Evolutionary conservation across 2,329 filamentous ascomycete genomes (phyloP), one percentile per base, ranked within the genome.

Genomic region (Raffaelea albimanens): DNA sequence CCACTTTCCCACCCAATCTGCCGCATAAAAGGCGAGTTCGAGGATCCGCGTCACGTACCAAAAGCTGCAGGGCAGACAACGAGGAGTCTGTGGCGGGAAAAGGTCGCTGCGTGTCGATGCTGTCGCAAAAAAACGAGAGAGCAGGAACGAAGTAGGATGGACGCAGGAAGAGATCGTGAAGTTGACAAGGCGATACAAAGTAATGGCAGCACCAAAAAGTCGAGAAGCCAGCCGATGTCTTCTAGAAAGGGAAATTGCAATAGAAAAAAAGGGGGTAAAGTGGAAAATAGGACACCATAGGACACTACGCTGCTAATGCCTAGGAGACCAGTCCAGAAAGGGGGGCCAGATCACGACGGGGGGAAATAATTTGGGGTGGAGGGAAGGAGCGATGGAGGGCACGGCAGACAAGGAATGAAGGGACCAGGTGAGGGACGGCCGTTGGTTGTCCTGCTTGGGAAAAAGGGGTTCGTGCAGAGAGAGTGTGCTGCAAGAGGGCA

Each of bases 181-280:
- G 44, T 41, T 38, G 11, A 16, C 39, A 47, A 44, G 40, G 44
- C 19, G 38, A 42, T 29, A 38, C n/a, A 48, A 46, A 41, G 19
- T 25, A 38, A 40, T 31, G 41, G 23, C 43, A 42, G 34, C 29
- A 49, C 21, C 29, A 47, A 51, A 43, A 47, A 29, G 42, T 38
- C 33, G 46, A 40, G 20, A 44, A 39, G 40, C 34, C 33, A 33
- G 39, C 48, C 23, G 53, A 49, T 50, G 52, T 43, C 43, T 49
- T 52, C 49, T 53, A 46, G 42, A 51, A 55, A 33, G 52, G 53
- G 53, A 55, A 55, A 55, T 55, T 55, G 50, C 51, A 50, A 47
- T 25, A 50, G 39, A 38, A 45, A 51, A 50, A 55, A 53, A 52
- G 40, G 51, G 51, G 51, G 49, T 40, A 47, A 21, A 34, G 50